Base-by-base conservation (phyloP, 2,329 filamentous ascomycete genomes). In the Diaporthe eres region DNA sequence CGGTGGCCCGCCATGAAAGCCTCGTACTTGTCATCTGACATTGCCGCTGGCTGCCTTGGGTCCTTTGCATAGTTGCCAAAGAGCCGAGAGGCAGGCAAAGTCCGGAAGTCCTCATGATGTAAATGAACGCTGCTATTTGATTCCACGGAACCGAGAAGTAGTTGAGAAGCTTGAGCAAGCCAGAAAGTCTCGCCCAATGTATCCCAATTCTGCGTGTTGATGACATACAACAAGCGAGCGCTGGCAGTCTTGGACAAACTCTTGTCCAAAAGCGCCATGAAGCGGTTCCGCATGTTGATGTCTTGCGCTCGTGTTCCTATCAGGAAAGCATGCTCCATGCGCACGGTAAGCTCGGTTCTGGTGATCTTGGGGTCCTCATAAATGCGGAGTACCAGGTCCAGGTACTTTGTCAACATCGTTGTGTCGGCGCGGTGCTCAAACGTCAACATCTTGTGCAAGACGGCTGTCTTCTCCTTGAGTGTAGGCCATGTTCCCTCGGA, bases 351-450 rank as follows among this genome's bases (percentile, higher is more conserved):
- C 84, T 99, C 97, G 0, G 96, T 98, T 44, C 96, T 91, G 1
- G 96, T 95, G 77, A 99, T 97, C 85, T 97, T 98, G 0, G 95
- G 95, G 81, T 99, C 97, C 82, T 99, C 97, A 82, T 99, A 99
- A 76, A 99, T 98, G 67, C 96, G 93, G 79, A 99, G 98, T 37
- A 99, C 97, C 37, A 99, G 91, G 78, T 98, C 94, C 75, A 99
- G 88, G 86, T 98, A 99, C 82, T 96, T 96, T 79, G 93, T 95
- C 75, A 99, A 88, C 86, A 99, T 93, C 0, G 93, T 95, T 44
- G 93, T 91, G 82, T 98, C 96, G 39, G 90, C 86, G 53, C 97
- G 91, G 75, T 94, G 92, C 84, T 99, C 97, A 79, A 99, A 99
- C 0, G 96, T 93, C 22, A 98, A 87, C 97, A 99, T 99, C 86